Percentiles rank a stretch among this genome's conserved stretches.
phyloP scores from a whole-genome alignment of 2,329 filamentous ascomycete species.

The Lizonia empirigonia region DNA sequence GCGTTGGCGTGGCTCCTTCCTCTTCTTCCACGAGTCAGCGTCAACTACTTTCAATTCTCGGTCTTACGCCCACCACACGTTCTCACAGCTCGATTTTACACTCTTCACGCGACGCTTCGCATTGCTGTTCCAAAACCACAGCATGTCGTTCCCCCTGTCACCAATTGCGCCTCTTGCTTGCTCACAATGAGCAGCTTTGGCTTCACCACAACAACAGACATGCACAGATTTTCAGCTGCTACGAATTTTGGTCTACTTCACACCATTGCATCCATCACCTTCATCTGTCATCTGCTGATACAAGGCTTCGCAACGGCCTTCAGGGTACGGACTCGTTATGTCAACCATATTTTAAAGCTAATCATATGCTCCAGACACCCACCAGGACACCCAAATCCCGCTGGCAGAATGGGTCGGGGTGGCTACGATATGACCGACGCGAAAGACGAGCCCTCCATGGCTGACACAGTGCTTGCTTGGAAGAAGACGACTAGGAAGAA shows the following conservation, averaged over 20 bases:
- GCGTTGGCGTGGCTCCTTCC: not conserved
- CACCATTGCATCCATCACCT: not conserved
- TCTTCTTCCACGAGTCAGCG: not conserved
- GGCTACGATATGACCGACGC: slow-evolving; percentile 26
- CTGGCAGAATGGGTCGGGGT: slow-evolving; percentile 24
- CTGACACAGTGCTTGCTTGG: not conserved
- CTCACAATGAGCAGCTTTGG: not conserved
- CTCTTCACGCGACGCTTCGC: not conserved
- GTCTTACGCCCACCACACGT: too few species aligned
- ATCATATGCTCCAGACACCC: not conserved
- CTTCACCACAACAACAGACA: slow-evolving; percentile 1
- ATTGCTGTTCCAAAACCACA: not conserved
- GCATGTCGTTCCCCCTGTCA: not conserved
- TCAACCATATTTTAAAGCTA: not conserved
- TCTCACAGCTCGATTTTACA: not conserved
- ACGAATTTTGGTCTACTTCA: not conserved
- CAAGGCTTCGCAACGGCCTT: not conserved
- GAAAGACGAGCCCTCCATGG: slow-evolving; percentile 6
- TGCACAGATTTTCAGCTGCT: not conserved
- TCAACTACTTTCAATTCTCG: not conserved
- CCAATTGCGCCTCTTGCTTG: not conserved
- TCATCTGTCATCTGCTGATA: too few species aligned
- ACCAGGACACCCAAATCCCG: not conserved
- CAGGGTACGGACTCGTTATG: not conserved
- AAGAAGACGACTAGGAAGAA: slow-evolving; percentile 1